Evolutionary conservation across 2,329 filamentous ascomycete genomes (phyloP), one percentile per base, ranked within the genome.

Genomic region (Zymoseptoria brevis): DNA sequence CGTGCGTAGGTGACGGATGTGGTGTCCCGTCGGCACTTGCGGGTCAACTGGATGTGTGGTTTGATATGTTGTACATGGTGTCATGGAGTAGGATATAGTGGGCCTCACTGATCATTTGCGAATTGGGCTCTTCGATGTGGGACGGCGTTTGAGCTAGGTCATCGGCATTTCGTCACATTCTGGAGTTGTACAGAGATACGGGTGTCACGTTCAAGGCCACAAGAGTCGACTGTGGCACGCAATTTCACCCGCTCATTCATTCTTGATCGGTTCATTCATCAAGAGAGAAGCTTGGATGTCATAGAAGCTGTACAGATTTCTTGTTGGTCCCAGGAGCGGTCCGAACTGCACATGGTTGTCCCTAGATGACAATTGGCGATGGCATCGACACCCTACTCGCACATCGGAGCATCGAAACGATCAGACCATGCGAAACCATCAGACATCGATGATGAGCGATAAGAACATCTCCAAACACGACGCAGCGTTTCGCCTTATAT

Each of bases 1-100:
- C 63, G 63, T 21, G 59, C 57, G 35, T 55, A 29, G 16, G 35
- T 45, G 13, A 45, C 16, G 35, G 16, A 45, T 45, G 35, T 16
- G 35, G 35, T 45, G 35, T 45, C 13, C 35, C 5, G 13, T 45
- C 35, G 3, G 16, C 16, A 11, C 35, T 16, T 45, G 35, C 35
- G 13, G 13, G 35, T n/a, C 35, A n/a, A n/a, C 35, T 1, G 35
- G 26, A 29, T 1, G 16, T 45, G 35, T n/a, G 35, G 16, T n/a
- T 7, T n/a, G 11, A 29, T 45, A 16, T 45, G 35, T 45, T 45
- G 13, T 45, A 45, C 35, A 45, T 16, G 35, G 35, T 45, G 35
- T 45, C 11, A 45, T n/a, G 35, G 35, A 45, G 35, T 45, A 45
- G 4, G 35, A 45, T n/a, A n/a, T 13, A 45, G 13, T 13, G 35